Base-by-base conservation (phyloP, 306 rosid species). In the Prunus mongolica region DNA sequence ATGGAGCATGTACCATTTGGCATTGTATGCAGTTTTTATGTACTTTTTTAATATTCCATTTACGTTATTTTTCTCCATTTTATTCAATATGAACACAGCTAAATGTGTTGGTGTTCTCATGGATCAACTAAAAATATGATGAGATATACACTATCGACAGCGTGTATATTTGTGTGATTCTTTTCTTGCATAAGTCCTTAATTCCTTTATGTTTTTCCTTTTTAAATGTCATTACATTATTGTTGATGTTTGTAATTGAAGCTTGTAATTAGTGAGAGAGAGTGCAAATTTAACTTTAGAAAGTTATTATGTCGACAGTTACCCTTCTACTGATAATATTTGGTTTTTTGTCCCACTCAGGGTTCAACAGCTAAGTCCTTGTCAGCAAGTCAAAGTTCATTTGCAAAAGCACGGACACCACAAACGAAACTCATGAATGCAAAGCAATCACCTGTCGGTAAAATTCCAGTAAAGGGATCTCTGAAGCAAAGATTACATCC, bases 401-500 rank as follows among this genome's bases (percentile, higher is more conserved):
- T 65, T 72, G 71, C 76, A 69, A 94, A 85, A 83, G 45, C 73
- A 16, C 89, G 89, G 45, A 75, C 86, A 72, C 79, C 82, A 38
- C 99, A 84, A 56, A 92, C 69, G 85, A 95, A 90, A 77, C 83
- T 65, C 67, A 58, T 84, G 46, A 79, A 83, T 84, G 83, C 81
- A 68, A 92, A 86, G 72, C 96, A 82, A 69, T 79, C 82, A 22
- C 68, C 83, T 20, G 38, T 69, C 67, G 80, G 86, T 84, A 89
- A 85, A 87, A 78, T 80, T 72, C 86, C 88, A 69, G 86, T 84
- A 67, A 94, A 84, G 81, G 96, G 90, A 76, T 84, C 91, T 60
- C 32, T 69, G 67, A 92, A 80, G 90, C 97, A 89, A 79, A 88
- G 93, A 81, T 80, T 89, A 81, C 99, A 95, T 91, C 99, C 97